Conservation (phyloP, 768 basidiomycete species). For the Mycena epipterygia region DNA sequence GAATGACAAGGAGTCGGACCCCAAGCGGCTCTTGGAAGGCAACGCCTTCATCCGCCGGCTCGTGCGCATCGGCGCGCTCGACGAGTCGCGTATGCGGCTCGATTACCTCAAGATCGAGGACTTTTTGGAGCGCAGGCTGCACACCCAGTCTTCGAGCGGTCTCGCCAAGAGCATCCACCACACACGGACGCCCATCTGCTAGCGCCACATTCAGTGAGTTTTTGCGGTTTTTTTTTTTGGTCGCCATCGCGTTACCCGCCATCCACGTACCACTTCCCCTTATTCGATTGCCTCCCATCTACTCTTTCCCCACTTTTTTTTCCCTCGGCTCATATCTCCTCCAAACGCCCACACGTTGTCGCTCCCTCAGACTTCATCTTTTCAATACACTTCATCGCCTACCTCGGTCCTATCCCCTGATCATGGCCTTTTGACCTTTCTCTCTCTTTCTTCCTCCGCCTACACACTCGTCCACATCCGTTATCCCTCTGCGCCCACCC, state of each 20-base stretch:
- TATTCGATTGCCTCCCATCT: too few relatives aligned
- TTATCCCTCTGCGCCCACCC: too few relatives aligned
- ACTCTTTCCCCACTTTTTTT: not conserved
- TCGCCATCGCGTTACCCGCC: not conserved
- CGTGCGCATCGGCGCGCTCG: constrained; percentile 99
- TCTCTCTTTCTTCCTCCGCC: too few relatives aligned
- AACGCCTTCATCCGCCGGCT: constrained; percentile 96
- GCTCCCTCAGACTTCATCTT: too few relatives aligned
- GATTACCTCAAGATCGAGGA: constrained; percentile 99
- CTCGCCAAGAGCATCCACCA: constrained; percentile 99
- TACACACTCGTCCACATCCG: too few relatives aligned
- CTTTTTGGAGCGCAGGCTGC: constrained; percentile 99
- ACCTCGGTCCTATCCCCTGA: too few relatives aligned
- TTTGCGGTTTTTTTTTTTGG: not conserved
- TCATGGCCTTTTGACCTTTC: too few relatives aligned
- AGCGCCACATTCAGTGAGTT: constrained; percentile 95
- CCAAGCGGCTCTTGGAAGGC: constrained; percentile 99
- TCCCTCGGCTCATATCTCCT: too few relatives aligned
- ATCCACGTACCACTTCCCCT: too few relatives aligned
- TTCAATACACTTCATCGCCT: too few relatives aligned
- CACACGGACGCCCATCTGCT: constrained; percentile 97
- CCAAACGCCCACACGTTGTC: too few relatives aligned
- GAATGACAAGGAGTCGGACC: constrained; percentile 99
- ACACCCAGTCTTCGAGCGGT: constrained; percentile 99
- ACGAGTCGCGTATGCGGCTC: constrained; percentile 98